Base-by-base conservation (phyloP, 2,329 filamentous ascomycete genomes). In the Trichophaea hybrida region DNA sequence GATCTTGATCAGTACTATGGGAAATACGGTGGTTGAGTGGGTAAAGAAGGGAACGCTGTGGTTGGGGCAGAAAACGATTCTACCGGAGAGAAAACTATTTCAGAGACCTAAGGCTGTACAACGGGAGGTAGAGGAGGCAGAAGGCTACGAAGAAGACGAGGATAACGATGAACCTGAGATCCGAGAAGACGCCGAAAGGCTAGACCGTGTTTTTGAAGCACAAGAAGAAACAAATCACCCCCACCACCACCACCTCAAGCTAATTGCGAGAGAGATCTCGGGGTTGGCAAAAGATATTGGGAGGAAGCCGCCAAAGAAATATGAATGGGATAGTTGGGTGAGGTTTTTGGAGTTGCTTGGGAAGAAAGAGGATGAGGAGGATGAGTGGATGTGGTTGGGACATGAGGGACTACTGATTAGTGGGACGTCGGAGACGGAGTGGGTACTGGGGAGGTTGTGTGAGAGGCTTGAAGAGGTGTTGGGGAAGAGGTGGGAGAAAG, bases 281-380 rank as follows among this genome's bases (percentile, higher is more conserved):
- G 76, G 75, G 32, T 80, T 87, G 0, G 80, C 81, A 1, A 74
- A 79, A 52, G 80, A 93, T 68, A 74, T 86, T 37, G 78, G 79
- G 15, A 71, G 75, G 49, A 72, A 76, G 4, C 77, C 79, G 1
- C 75, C 78, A 0, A 82, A 82, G 58, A 78, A 77, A 57, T 96
- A 95, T 70, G 77, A 75, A 0, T 96, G 89, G 64, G 82, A 89
- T 65, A 85, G 94, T 69, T 94, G 89, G 90, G 85, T 85, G 0
- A 86, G 87, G 74, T 93, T 88, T 67, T 83, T 90, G 6, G 79
- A 80, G 24, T 76, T 95, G 35, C 86, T 94, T 46, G 68, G 72
- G 53, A 56, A 8, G 1, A 65, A 71, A 1, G 74, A 78, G 6
- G 78, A 80, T 59, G 77, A 79, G 17, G 67, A 83, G 15, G 73